phyloP scores from a whole-genome alignment of 345 rosid genomes.

The Pistacia vera region DNA sequence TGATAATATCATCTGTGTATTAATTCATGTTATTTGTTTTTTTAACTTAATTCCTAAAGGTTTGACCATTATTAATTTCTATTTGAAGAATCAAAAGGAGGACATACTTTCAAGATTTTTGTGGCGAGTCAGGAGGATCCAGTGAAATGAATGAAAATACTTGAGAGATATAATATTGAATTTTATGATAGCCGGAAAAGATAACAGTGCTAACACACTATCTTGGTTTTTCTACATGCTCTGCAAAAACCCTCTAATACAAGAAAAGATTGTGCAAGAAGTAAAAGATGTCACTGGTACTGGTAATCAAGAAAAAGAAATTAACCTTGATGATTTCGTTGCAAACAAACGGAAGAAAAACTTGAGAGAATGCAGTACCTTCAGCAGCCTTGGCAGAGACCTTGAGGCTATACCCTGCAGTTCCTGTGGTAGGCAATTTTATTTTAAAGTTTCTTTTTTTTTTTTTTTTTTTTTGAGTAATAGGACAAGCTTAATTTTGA shows the following conservation, averaged over 20 bases:
- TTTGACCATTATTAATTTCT: neutral
- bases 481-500: too few relatives aligned
- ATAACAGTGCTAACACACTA: slow-evolving; percentile 55
- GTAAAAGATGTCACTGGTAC: slow-evolving; percentile 46
- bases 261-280: slow-evolving; percentile 64
- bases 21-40: neutral
- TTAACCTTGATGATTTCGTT: slow-evolving; percentile 39
- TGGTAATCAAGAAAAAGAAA: slow-evolving; percentile 24
- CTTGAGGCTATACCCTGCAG: slow-evolving; percentile 65
- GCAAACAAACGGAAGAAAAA: slow-evolving; percentile 35
- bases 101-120: slow-evolving; percentile 73
- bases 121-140: slow-evolving; percentile 64
- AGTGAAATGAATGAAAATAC: slow-evolving; percentile 59
- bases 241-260: slow-evolving; percentile 69
- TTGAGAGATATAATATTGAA: slow-evolving; percentile 69
- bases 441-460: too few relatives aligned
- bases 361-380: slow-evolving; percentile 77
- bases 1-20: neutral
- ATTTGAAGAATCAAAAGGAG: slow-evolving; percentile 50
- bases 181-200: slow-evolving; percentile 81
- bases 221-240: slow-evolving; percentile 81
- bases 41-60: neutral
- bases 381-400: slow-evolving; percentile 83
- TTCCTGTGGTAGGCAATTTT: slow-evolving; percentile 48
- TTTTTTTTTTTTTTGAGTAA: too few relatives aligned